Evolutionary conservation across 352 stramenopile species (phyloP).

Genomic region (Elongisporangium senticosum): DNA sequence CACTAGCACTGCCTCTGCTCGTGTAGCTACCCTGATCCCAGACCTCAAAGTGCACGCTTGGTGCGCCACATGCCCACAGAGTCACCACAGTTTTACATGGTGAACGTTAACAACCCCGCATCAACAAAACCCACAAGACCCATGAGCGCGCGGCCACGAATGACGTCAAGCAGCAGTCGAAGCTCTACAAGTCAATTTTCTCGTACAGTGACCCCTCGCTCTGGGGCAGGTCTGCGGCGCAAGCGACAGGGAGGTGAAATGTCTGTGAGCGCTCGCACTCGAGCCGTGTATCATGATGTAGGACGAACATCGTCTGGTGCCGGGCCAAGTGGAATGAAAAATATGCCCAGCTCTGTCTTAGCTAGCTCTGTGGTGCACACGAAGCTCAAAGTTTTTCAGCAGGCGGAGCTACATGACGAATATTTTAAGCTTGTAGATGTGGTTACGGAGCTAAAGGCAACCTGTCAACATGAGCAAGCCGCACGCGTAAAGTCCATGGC

Average conservation of each 20-base stretch:
- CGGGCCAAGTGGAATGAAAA: slow-evolving; percentile 5
- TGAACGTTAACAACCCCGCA: slow-evolving; percentile 30
- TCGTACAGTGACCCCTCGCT: slow-evolving; percentile 4
- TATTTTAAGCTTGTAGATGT: slow-evolving; percentile 52
- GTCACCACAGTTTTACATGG: slow-evolving; percentile 52
- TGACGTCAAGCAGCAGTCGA: slow-evolving; percentile 11
- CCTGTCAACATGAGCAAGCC: slow-evolving; percentile 44
- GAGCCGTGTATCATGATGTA: slow-evolving; percentile 43
- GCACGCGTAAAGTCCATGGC: slow-evolving; percentile 41
- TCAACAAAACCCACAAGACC: slow-evolving; percentile 22
- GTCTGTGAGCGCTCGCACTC: slow-evolving; percentile 33
- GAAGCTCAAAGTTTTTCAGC: slow-evolving; percentile 40
- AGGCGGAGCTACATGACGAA: slow-evolving; percentile 56
- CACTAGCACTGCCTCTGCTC: neutral
- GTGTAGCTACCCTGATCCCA: slow-evolving; percentile 21
- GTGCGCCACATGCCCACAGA: slow-evolving; percentile 35
- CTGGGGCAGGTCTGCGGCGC: slow-evolving; percentile 19
- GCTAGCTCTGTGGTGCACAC: slow-evolving; percentile 22
- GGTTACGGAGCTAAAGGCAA: slow-evolving; percentile 39
- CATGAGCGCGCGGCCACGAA: slow-evolving; percentile 31
- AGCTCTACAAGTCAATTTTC: neutral
- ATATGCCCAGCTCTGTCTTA: slow-evolving; percentile 16
- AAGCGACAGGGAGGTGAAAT: slow-evolving; percentile 28
- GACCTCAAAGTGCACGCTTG: slow-evolving; percentile 32
- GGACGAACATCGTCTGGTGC: slow-evolving; percentile 11